A percentile compares a stretch with the other conserved stretches of the same genome.
Evolutionary conservation across 2,329 filamentous ascomycete genomes (phyloP).

Genomic region (Aureobasidium sp.): DNA sequence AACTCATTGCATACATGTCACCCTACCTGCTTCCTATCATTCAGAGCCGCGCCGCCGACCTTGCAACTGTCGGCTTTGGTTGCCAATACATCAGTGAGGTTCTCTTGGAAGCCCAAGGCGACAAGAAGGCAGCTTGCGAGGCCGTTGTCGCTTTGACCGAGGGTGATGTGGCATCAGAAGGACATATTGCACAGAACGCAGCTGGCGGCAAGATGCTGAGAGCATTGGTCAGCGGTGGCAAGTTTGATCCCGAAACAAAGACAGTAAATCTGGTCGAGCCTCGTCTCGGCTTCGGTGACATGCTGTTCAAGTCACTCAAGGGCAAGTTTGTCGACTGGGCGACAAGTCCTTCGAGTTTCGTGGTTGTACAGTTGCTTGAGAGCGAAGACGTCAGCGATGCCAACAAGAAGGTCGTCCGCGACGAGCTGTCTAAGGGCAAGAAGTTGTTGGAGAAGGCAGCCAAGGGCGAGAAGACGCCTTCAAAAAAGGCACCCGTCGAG

Average conservation of each 20-base stretch:
- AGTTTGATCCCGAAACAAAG: conserved; percentile 68
- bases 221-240: conserved; percentile 79
- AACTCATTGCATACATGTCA: conserved; percentile 66
- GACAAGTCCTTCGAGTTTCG: conserved; percentile 75
- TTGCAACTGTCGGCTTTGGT: conserved; percentile 70
- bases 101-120: conserved; percentile 64
- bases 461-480: conserved; percentile 30
- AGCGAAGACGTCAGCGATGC: conserved; percentile 54
- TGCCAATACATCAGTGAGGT: conserved; percentile 80
- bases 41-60: conserved; percentile 53
- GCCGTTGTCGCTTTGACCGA: conserved; percentile 47
- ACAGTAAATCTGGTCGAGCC: conserved; percentile 62
- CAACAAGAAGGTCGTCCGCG: conserved; percentile 56
- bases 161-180: conserved; percentile 33
- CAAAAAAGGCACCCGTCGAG: conserved; percentile 33
- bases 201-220: conserved; percentile 79
- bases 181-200: conserved; percentile 53
- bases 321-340: conserved; percentile 73
- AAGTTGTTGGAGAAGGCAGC: conserved; percentile 61
- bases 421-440: conserved; percentile 63
- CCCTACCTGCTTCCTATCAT: conserved; percentile 68
- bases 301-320: conserved; percentile 75
- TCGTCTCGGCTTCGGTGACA: conserved; percentile 67
- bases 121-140: conserved; percentile 65
- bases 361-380: conserved; percentile 74